These are phyloP conservation scores for Boletus smithii DNA, from an alignment of 1,284 basidiomycete species.

Conservation along the genomic window DNA sequence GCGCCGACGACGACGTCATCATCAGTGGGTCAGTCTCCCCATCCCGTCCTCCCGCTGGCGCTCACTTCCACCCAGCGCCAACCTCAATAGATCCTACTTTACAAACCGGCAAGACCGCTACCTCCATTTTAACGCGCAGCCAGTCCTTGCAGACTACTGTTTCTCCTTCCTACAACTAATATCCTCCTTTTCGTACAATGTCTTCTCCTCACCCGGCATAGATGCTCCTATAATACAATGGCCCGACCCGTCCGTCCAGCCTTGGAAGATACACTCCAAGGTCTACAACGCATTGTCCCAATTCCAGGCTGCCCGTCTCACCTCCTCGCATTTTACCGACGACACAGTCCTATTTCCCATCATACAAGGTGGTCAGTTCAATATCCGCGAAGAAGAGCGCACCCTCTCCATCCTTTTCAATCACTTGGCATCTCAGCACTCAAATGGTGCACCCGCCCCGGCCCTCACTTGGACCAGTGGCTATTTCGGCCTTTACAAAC, in stretches of 20 bases:
- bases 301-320: conserved; percentile 48
- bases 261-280: conserved; percentile 57
- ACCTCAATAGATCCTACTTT: conserved; percentile 92
- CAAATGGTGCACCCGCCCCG: conserved; percentile 40
- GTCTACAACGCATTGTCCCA: conserved; percentile 45
- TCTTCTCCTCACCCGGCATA: conserved; percentile 15
- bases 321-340: conserved; percentile 24
- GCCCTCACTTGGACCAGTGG: conserved; percentile 84
- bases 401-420: conserved; percentile 59
- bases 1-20: conserved; percentile 87
- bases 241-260: conserved; percentile 53
- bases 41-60: background rate
- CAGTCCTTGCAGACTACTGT: conserved; percentile 77
- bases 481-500: conserved; percentile 86
- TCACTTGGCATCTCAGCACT: conserved; percentile 30
- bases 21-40: conserved; percentile 78
- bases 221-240: conserved; percentile 52
- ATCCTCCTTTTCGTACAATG: conserved; percentile 72
- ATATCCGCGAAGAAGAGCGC: conserved; percentile 78
- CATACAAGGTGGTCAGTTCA: conserved; percentile 83
- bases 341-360: conserved; percentile 73
- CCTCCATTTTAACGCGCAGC: conserved; percentile 67
- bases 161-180: conserved; percentile 72
- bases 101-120: conserved; percentile 95
- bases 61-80: conserved; percentile 64